Evolutionary conservation across 345 rosid species (phyloP).

Genomic region (Hevea brasiliensis): DNA sequence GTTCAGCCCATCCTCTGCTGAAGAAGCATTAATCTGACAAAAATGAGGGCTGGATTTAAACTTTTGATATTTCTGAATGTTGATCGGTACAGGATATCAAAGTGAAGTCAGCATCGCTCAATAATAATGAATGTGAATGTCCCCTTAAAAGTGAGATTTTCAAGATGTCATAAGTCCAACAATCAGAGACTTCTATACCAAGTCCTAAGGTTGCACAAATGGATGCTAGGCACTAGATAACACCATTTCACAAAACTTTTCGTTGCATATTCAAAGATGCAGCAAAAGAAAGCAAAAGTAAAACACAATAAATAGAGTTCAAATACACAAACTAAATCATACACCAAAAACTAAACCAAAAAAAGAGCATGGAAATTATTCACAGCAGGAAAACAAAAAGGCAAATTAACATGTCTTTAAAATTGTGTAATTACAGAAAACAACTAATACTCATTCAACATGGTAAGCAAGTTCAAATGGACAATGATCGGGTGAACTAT

Average conservation of each 20-base stretch:
- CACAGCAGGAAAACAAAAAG: not conserved
- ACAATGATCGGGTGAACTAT: not conserved
- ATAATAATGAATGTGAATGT: not conserved
- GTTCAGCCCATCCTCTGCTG: slow-evolving; percentile 86
- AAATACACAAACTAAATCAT: not conserved
- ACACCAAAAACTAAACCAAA: not conserved
- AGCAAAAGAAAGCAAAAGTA: not conserved
- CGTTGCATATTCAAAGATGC: not conserved
- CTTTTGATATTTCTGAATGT: not conserved
- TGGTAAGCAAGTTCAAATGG: not conserved
- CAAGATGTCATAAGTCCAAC: not conserved
- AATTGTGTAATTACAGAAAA: not conserved
- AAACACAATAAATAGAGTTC: not conserved
- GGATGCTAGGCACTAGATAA: not conserved
- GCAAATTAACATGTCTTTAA: not conserved
- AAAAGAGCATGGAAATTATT: not conserved
- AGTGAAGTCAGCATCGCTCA: not conserved
- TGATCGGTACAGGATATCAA: not conserved
- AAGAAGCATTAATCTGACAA: slow-evolving; percentile 92
- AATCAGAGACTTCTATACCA: not conserved
- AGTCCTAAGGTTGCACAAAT: not conserved
- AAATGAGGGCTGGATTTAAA: slow-evolving; percentile 9
- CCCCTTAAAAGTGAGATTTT: not conserved
- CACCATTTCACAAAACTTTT: not conserved
- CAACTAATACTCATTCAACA: not conserved